Evolutionary conservation across 805 yeast genomes (phyloP).

Genomic region (Cyberlindnera petersonii): DNA sequence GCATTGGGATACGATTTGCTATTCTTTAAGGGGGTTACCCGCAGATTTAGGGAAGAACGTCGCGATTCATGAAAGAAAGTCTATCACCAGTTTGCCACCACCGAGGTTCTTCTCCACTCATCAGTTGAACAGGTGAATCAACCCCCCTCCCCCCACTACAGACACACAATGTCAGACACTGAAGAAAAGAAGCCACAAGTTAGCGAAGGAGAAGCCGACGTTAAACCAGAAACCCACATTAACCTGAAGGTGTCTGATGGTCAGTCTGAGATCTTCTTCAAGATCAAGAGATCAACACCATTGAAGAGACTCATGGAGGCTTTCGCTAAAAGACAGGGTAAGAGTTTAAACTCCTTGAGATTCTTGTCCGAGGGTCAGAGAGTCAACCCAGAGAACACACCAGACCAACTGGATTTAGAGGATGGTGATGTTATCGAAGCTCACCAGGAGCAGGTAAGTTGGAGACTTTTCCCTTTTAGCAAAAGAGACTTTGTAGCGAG

Average conservation of each 20-base stretch:
- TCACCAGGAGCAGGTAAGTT: slow-evolving; percentile 87
- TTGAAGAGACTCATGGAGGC: slow-evolving; percentile 95
- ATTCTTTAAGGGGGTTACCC: too few relatives aligned
- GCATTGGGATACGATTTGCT: too few relatives aligned
- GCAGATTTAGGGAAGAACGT: too few relatives aligned
- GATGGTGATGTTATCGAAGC: slow-evolving; percentile 97
- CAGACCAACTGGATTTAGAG: slow-evolving; percentile 88
- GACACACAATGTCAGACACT: slow-evolving; percentile 24
- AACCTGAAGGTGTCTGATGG: slow-evolving; percentile 94
- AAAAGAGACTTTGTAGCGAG: too few relatives aligned
- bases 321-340: slow-evolving; percentile 96
- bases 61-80: too few relatives aligned
- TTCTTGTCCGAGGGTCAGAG: slow-evolving; percentile 93
- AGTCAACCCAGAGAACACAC: slow-evolving; percentile 83
- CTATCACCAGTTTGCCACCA: too few relatives aligned
- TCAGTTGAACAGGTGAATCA: too few relatives aligned
- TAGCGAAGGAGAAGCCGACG: too few relatives aligned
- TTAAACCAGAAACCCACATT: slow-evolving; percentile 75
- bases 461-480: slow-evolving; percentile 24
- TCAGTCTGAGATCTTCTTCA: slow-evolving; percentile 89
- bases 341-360: slow-evolving; percentile 74
- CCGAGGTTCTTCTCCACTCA: neutral
- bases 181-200: slow-evolving; percentile 37
- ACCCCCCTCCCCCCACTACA: too few relatives aligned
- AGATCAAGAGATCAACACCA: slow-evolving; percentile 89